Conservation (phyloP, 768 basidiomycete species). For the Clitopilus passeckerianus region DNA sequence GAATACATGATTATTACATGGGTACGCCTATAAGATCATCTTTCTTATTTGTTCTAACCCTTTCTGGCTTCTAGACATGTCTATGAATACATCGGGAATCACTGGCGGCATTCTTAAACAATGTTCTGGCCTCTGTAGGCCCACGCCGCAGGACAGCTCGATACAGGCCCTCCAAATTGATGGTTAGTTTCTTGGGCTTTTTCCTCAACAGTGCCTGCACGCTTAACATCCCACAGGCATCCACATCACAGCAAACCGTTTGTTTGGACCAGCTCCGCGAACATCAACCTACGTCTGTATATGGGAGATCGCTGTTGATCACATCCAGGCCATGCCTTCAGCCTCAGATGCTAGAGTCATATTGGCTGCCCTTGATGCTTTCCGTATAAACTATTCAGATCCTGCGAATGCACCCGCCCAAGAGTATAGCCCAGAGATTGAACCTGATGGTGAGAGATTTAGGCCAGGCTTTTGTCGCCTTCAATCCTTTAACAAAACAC, state of each 20-base stretch:
- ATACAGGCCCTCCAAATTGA: constrained; percentile 46
- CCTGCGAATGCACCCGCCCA: constrained; percentile 74
- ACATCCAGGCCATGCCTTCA: constrained; percentile 50
- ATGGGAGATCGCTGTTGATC: constrained; percentile 83
- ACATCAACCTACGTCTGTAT: constrained; percentile 87
- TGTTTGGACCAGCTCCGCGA: constrained; percentile 86
- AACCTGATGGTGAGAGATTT: constrained; percentile 71
- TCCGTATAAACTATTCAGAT: constrained; percentile 72
- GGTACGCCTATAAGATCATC: constrained; percentile 36
- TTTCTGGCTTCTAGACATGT: constrained; percentile 52
- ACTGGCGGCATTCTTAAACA: constrained; percentile 43
- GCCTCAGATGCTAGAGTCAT: constrained; percentile 50
- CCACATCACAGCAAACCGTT: constrained; percentile 74
- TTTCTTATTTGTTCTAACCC: background rate
- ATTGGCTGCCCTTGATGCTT: constrained; percentile 46
- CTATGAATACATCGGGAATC: constrained; percentile 65
- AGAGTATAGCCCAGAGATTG: constrained; percentile 53
- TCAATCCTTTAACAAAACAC: background rate
- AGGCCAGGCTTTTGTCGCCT: constrained; percentile 1
- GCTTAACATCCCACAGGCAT: constrained; percentile 44
- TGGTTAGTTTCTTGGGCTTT: constrained; percentile 20
- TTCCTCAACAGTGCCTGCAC: background rate
- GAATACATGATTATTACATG: constrained; percentile 86
- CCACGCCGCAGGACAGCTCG: constrained; percentile 13
- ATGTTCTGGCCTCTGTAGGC: constrained; percentile 23